Evolutionary conservation across 305 asterid species (phyloP), one percentile per base, ranked within the genome.

Genomic region (Fraxinus paxiana): DNA sequence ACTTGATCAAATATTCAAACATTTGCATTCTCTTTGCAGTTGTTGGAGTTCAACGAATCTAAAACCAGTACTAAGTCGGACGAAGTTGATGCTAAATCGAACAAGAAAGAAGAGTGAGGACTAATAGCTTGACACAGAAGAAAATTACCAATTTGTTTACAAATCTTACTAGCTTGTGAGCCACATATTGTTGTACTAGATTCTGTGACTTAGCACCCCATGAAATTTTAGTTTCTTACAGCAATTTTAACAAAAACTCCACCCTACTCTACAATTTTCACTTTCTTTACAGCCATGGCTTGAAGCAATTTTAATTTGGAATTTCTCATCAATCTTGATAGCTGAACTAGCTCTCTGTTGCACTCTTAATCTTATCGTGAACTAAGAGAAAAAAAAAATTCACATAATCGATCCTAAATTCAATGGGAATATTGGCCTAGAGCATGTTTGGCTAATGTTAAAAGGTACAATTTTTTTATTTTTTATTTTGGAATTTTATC

Each of bases 41-140:
- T 92, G 87, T 87, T 92, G 92, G 95, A 86, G 82, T 90, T 92
- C 24, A 89, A 91, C 2, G 97, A 92, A 82, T 88, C 97, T 0
- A 54, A 54, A 84, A 46, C 84, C 13, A 77, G 70, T 35, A 61
- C 65, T 5, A 74, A 83, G 69, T 65, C 85, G 3, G 83, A 82
- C 76, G 90, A 81, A 73, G 77, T 31, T 13, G 82, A 82, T 3
- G 88, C 30, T 4, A 74, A 82, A 69, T 77, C 81, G 34, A 83
- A 76, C 87, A 88, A 88, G 88, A 92, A 92, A 87, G 88, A 73
- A 77, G 91, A 89, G 67, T 92, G 75, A 83, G 72, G 22, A 72
- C 18, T 75, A 77, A 54, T 77, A 65, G 79, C 80, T 73, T 48
- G 78, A 69, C 56, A 30, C 26, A 56, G 59, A 17, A 15, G 67